Conservation (phyloP, 441 rosid genomes). For the Mallotus japonicus region DNA sequence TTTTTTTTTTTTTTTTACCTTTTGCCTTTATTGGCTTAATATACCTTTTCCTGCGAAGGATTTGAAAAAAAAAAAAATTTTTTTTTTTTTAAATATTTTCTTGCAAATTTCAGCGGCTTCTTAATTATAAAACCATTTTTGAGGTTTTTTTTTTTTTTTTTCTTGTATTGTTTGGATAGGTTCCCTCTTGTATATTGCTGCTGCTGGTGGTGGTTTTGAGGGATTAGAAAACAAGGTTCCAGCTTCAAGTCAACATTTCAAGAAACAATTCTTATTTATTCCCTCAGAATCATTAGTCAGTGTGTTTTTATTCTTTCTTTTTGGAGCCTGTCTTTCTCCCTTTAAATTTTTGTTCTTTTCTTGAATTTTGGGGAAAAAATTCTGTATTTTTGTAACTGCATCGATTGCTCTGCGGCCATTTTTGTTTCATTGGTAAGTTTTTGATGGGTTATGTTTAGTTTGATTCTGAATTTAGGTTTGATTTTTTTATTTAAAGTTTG, state of each 20-base stretch:
- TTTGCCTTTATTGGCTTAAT: too few relatives aligned
- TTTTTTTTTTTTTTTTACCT: too few relatives aligned
- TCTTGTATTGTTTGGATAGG: neutral
- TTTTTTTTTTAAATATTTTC: too few relatives aligned
- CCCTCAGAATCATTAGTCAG: constrained; percentile 4
- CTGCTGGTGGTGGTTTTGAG: constrained; percentile 11
- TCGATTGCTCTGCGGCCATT: neutral
- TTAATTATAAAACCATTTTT: too few relatives aligned
- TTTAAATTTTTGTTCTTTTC: neutral
- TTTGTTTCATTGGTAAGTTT: constrained; percentile 7
- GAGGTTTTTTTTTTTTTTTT: neutral
- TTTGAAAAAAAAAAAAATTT: too few relatives aligned
- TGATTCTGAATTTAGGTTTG: too few relatives aligned
- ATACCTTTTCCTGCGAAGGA: too few relatives aligned
- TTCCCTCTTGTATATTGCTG: neutral
- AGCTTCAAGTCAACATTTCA: neutral
- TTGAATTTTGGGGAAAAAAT: neutral
- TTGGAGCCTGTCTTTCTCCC: neutral
- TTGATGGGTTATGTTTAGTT: too few relatives aligned
- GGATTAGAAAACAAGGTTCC: constrained; percentile 23
- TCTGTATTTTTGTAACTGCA: neutral
- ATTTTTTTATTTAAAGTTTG: too few relatives aligned
- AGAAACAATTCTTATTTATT: neutral
- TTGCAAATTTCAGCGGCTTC: too few relatives aligned
- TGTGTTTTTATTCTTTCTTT: neutral